Evolutionary conservation across 768 basidiomycete species (phyloP), one percentile per base, ranked within the genome.

Genomic region (Mycena indigotica): DNA sequence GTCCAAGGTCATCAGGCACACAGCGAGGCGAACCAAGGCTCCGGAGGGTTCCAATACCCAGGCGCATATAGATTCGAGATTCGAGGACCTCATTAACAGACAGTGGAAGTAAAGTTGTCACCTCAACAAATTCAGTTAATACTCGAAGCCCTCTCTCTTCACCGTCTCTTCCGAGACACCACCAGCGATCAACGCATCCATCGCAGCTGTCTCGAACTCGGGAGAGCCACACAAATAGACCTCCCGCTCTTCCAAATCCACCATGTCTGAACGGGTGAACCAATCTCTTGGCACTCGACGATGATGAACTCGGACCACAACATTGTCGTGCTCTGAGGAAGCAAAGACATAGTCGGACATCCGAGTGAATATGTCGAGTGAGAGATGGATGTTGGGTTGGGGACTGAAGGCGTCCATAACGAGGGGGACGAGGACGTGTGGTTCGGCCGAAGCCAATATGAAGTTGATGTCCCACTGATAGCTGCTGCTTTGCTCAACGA

Each of bases 141-240:
- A 83, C 6, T 63, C 70, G 65, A 82, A 85, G 4, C 72, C 75
- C 61, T 80, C 80, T 28, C 67, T 65, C 19, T 53, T 71, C 21
- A 84, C 69, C 0, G 56, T 62, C 32, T 59, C 65, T 15, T 66
- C 58, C 17, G 73, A 67, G 10, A 78, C 64, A 3, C 80, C 80
- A 35, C 72, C 56, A 4, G 65, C 69, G 3, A 60, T 66, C 56
- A 84, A 60, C 1, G 66, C 66, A 4, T 59, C 63, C n/a, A 77
- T 46, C 1, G 77, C 71, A 25, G 66, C 65, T 44, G 70, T 65
- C 65, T 84, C 82, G 52, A 82, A 84, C 2, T 62, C 65, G 23
- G 68, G 70, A 1, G 84, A 79, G 3, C 84, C 84, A 66, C 84
- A 85, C 13, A 86, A 44, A 58, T 76, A 85, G 1, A 70, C 65